Evolutionary conservation across 2,329 filamentous ascomycete genomes (phyloP).

Genomic region (Beauveria caledonica): DNA sequence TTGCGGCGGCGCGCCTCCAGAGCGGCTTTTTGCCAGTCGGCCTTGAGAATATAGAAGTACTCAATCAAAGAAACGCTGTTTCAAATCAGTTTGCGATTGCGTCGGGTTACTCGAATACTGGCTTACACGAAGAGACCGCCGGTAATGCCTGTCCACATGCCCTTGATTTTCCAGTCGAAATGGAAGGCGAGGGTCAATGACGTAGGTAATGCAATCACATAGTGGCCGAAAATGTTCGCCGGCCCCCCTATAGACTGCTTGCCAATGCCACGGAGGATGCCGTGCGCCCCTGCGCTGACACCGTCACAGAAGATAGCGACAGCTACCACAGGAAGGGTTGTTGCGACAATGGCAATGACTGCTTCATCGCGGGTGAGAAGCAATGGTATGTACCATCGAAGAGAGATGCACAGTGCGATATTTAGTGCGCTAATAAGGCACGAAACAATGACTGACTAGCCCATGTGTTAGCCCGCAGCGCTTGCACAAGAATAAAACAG

Average conservation of each 20-base stretch:
- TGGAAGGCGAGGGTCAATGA: conserved; percentile 73
- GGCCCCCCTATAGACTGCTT: conserved; percentile 86
- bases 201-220: conserved; percentile 75
- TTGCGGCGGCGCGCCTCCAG: conserved; percentile 45
- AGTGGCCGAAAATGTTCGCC: conserved; percentile 80
- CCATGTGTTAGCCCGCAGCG: not conserved
- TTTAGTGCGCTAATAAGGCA: conserved; percentile 72
- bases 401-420: conserved; percentile 54
- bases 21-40: conserved; percentile 46
- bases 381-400: conserved; percentile 65
- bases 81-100: not conserved
- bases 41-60: conserved; percentile 41
- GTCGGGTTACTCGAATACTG: too few species aligned
- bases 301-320: conserved; percentile 88
- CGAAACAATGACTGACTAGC: conserved; percentile 49
- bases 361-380: conserved; percentile 67
- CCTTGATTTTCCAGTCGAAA: conserved; percentile 65
- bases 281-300: conserved; percentile 70
- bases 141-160: conserved; percentile 73
- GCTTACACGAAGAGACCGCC: conserved; percentile 49
- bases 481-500: not conserved
- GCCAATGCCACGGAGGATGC: conserved; percentile 77
- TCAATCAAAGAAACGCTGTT: conserved; percentile 43
- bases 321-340: conserved; percentile 70
- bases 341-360: conserved; percentile 61